Base-by-base conservation (phyloP, 2,329 filamentous ascomycete species). In the Arthrobotrys pseudoclavata region DNA sequence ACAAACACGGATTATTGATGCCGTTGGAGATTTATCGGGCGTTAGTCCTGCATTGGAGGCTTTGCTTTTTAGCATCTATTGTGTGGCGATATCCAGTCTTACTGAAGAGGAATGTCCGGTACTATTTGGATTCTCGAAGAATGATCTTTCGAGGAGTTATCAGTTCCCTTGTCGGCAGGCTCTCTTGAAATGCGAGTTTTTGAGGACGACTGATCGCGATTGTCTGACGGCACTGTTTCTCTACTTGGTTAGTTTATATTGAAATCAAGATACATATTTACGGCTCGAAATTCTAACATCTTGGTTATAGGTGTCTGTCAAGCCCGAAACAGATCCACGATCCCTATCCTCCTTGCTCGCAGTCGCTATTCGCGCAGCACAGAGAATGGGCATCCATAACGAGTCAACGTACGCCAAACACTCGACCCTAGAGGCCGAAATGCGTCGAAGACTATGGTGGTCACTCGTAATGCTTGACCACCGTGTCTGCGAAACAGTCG, bases 41-140 rank as follows among this genome's bases (percentile, higher is more conserved):
- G 83, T 92, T 1, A 86, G 87, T 0, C 34, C 55, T 0, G 37
- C 31, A 4, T 42, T 91, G n/a, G 89, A 92, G 81, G 89, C 89
- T 0, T 85, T 93, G 45, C 89, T 92, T 86, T 92, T 92, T 82
- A 85, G 87, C 79, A 87, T 91, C 26, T 91, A 91, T 81, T 84
- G 88, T 64, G 86, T 88, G 81, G 88, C 88, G 31, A 83, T 90
- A 66, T 86, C 86, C 5, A 90, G 87, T 24, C 85, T 92, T 79
- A 86, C 85, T 24, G 88, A 90, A 4, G 84, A 85, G 0, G 87
- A 89, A 83, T 88, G 63, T 15, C 81, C 84, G 26, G 83, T 81
- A 18, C 87, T 86, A 20, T 88, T 91, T 79, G 86, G 85, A 7
- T 85, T 88, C 75, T 83, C 87, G 2, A 89, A 87, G 82, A 79